Evolutionary conservation across 2,329 filamentous ascomycete species (phyloP).

Genomic region (Colletotrichum chrysophilum): DNA sequence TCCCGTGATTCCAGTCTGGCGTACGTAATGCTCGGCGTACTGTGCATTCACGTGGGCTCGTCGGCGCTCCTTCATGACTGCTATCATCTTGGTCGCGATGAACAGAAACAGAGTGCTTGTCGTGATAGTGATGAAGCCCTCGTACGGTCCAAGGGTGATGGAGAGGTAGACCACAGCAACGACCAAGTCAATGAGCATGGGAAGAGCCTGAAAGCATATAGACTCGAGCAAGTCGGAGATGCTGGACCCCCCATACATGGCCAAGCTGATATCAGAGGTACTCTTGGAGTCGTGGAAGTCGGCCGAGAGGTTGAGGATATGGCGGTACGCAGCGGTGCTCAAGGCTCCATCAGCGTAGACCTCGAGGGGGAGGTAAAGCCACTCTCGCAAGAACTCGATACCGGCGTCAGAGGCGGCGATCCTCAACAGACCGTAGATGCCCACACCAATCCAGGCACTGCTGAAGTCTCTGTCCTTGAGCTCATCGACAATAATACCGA

Average conservation of each 20-base stretch:
- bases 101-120: slow-evolving; percentile 63
- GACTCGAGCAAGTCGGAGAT: slow-evolving; percentile 63
- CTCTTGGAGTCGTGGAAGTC: slow-evolving; percentile 68
- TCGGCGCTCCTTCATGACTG: slow-evolving; percentile 52
- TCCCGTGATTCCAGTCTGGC: slow-evolving; percentile 60
- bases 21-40: slow-evolving; percentile 61
- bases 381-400: slow-evolving; percentile 56
- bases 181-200: slow-evolving; percentile 65
- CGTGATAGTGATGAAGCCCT: slow-evolving; percentile 66
- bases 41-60: slow-evolving; percentile 56
- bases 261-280: slow-evolving; percentile 62
- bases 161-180: slow-evolving; percentile 67
- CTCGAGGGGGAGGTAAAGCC: slow-evolving; percentile 64
- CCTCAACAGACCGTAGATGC: slow-evolving; percentile 55
- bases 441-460: slow-evolving; percentile 56
- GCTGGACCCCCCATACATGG: slow-evolving; percentile 58
- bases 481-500: slow-evolving; percentile 79
- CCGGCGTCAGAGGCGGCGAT: slow-evolving; percentile 61
- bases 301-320: slow-evolving; percentile 65
- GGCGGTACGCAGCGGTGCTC: slow-evolving; percentile 60
- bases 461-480: slow-evolving; percentile 42
- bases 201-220: slow-evolving; percentile 61
- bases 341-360: slow-evolving; percentile 61
- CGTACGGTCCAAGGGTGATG: slow-evolving; percentile 63
- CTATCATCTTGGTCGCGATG: slow-evolving; percentile 57